Evolutionary conservation across 345 rosid genomes (phyloP).

Genomic region (Psidium friedrichsthalianum): DNA sequence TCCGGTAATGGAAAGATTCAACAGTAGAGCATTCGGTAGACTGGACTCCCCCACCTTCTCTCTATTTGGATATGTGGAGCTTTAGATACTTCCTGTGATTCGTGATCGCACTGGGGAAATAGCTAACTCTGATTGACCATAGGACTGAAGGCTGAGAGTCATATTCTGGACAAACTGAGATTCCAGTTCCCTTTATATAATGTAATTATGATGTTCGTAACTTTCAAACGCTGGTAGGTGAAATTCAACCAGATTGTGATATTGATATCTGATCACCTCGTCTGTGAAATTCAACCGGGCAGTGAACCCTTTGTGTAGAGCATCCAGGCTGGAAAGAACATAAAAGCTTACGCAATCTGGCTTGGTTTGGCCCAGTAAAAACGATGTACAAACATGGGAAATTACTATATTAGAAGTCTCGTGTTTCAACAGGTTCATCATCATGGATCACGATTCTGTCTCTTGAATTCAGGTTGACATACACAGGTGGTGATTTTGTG

Average conservation of each 20-base stretch:
- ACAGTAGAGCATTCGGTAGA: constrained; percentile 7
- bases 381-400: background rate
- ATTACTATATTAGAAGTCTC: background rate
- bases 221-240: background rate
- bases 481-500: background rate
- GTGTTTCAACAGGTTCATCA: background rate
- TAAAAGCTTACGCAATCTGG: background rate
- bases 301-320: background rate
- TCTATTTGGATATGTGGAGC: background rate
- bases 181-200: background rate
- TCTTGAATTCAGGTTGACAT: background rate
- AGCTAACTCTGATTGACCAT: background rate
- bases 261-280: background rate
- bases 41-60: background rate
- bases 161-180: background rate
- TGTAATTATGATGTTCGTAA: background rate
- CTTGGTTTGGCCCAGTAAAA: background rate
- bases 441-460: background rate
- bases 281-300: background rate
- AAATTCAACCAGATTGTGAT: background rate
- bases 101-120: background rate
- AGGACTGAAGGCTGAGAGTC: background rate
- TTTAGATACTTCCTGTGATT: background rate
- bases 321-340: background rate
- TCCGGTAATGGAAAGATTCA: constrained; percentile 49